These are phyloP conservation scores for Rosa rugosa DNA, from an alignment of 306 rosid species.

Conservation along the genomic window DNA sequence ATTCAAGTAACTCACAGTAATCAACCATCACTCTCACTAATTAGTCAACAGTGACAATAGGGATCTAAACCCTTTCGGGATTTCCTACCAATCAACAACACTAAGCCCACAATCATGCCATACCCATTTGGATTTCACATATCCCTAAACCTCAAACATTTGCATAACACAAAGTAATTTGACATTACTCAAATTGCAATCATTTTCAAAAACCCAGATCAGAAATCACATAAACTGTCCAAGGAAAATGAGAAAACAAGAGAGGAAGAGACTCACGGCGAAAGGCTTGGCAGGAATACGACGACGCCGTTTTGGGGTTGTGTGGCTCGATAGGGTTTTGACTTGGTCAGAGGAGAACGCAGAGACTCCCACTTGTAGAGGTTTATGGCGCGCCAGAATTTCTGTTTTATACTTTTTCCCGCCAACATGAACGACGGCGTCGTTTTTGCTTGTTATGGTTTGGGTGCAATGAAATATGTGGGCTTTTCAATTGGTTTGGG, in stretches of 20 bases:
- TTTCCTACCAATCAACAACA: neutral
- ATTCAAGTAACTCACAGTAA: neutral
- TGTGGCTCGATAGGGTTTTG: conserved; percentile 4
- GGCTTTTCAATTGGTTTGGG: too few species aligned
- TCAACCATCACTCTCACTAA: neutral
- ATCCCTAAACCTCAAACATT: too few species aligned
- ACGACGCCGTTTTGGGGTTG: neutral
- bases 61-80: neutral
- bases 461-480: too few species aligned
- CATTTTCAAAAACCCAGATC: neutral
- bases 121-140: too few species aligned
- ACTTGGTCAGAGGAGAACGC: neutral
- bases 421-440: neutral
- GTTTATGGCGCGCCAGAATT: neutral
- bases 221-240: neutral
- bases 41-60: neutral
- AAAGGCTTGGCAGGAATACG: neutral
- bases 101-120: neutral
- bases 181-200: neutral
- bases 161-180: neutral
- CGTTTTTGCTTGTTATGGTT: too few species aligned
- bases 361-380: neutral
- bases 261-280: conserved; percentile 1
- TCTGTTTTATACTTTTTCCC: neutral
- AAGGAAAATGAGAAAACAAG: neutral